phyloP scores from a whole-genome alignment of 176 grass and related monocot genomes.

The Cocos nucifera region DNA sequence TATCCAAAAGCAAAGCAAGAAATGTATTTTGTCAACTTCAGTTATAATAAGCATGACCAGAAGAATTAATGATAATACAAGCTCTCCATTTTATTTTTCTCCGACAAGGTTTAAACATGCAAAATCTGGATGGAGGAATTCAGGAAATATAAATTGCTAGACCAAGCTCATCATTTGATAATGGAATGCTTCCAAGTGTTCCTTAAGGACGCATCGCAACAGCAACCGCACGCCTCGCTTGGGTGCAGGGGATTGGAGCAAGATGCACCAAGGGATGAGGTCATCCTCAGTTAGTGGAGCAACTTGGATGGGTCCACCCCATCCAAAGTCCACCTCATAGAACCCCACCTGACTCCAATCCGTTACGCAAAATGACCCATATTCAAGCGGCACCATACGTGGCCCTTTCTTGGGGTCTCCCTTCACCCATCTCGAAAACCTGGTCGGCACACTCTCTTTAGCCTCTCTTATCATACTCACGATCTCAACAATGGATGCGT shows the following conservation, averaged over 20 bases:
- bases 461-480: conserved; percentile 47
- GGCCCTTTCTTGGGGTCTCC: neutral
- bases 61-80: too few relatives aligned
- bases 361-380: neutral
- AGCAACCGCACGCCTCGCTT: neutral
- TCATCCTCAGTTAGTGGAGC: neutral
- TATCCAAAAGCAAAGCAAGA: too few relatives aligned
- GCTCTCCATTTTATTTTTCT: too few relatives aligned
- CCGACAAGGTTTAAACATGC: too few relatives aligned
- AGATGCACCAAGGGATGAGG: neutral
- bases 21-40: too few relatives aligned
- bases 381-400: neutral
- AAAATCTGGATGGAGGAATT: too few relatives aligned
- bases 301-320: conserved; percentile 7
- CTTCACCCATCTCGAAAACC: conserved; percentile 1
- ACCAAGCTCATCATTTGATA: neutral
- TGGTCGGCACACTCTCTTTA: conserved; percentile 36
- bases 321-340: conserved; percentile 1
- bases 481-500: conserved; percentile 35
- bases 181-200: neutral
- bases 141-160: too few relatives aligned
- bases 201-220: neutral
- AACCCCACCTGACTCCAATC: conserved; percentile 8
- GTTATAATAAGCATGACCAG: too few relatives aligned
- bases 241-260: neutral